Conservation (phyloP, 2,329 filamentous ascomycete species). For the Fusarium sp. region DNA sequence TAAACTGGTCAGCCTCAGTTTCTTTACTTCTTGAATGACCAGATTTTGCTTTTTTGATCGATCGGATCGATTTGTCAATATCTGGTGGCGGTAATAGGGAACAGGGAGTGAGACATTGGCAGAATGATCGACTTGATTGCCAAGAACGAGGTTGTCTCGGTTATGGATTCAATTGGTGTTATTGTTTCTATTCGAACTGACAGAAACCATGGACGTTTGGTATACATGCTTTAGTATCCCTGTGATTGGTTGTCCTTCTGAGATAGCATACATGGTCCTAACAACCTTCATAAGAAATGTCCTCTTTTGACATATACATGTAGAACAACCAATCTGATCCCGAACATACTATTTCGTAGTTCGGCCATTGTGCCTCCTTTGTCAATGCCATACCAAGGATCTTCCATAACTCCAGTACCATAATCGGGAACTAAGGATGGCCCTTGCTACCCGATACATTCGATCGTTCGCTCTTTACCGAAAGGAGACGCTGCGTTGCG, state of each 20-base stretch:
- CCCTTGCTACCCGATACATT: no score
- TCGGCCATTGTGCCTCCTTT: background rate
- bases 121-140: background rate
- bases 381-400: background rate
- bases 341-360: background rate
- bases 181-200: background rate
- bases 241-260: background rate
- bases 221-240: background rate
- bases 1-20: conserved; percentile 8
- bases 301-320: background rate
- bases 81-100: background rate
- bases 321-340: no score
- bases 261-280: background rate
- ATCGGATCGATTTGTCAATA: background rate
- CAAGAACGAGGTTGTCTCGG: background rate
- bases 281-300: background rate
- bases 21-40: background rate
- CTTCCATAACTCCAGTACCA: no score
- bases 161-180: background rate
- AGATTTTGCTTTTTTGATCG: background rate
- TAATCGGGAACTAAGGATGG: background rate
- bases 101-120: background rate
- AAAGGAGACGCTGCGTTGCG: conserved; percentile 22
- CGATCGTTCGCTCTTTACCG: background rate
- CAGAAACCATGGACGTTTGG: background rate